These are phyloP conservation scores for Edaphochlamys debaryana DNA, from an alignment of 139 green algal genomes.

Conservation along the genomic window DNA sequence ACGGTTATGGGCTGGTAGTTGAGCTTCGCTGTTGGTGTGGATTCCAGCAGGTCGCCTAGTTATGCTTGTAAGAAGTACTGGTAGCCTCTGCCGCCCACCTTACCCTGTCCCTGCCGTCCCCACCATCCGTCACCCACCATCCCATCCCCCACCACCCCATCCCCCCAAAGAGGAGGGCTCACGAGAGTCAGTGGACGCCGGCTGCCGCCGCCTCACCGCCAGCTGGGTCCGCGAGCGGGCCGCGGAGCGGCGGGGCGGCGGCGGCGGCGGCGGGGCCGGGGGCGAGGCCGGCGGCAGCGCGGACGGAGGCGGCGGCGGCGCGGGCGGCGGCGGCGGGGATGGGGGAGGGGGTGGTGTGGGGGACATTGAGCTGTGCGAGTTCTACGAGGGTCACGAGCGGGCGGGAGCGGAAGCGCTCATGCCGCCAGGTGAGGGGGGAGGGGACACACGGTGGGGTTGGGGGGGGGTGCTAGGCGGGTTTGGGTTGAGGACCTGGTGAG, in stretches of 20 bases:
- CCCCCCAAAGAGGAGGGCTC: slow-evolving; percentile 80
- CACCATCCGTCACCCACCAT: not conserved
- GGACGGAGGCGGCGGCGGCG: not conserved
- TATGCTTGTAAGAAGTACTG: too few species aligned
- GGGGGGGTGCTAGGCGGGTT: too few species aligned
- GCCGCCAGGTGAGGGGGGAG: slow-evolving; percentile 63
- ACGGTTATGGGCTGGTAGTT: too few species aligned
- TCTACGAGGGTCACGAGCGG: slow-evolving; percentile 85
- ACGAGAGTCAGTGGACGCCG: slow-evolving; percentile 93
- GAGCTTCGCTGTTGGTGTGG: too few species aligned
- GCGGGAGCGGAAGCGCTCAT: slow-evolving; percentile 80
- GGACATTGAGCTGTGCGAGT: slow-evolving; percentile 82
- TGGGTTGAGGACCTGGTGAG: too few species aligned
- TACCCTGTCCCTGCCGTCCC: not conserved
- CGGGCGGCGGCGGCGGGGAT: not conserved
- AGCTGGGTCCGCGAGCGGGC: slow-evolving; percentile 91
- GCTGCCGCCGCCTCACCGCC: slow-evolving; percentile 93
- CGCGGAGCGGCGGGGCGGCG: not conserved
- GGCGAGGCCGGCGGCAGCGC: not conserved
- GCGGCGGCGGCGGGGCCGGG: not conserved
- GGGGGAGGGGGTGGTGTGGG: slow-evolving; percentile 37
- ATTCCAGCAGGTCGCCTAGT: too few species aligned
- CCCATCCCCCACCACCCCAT: not conserved
- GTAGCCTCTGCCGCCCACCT: too few species aligned
- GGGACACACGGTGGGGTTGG: slow-evolving; percentile 29